phyloP scores from a whole-genome alignment of 2,329 filamentous ascomycete species.

The Pseudocercospora fijiensis region DNA sequence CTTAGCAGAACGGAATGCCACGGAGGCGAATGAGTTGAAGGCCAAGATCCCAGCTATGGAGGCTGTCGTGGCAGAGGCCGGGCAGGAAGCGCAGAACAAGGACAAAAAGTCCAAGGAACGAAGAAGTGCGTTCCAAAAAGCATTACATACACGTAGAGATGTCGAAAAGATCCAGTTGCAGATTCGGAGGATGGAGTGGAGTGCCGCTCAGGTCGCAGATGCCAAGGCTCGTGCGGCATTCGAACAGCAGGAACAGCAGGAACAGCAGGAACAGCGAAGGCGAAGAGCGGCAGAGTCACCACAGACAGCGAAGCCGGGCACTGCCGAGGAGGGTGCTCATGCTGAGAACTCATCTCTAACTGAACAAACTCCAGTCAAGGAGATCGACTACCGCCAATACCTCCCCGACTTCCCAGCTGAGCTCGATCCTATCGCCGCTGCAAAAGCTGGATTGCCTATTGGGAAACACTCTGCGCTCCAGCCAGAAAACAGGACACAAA shows the following conservation, averaged over 20 bases:
- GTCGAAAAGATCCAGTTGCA: not conserved
- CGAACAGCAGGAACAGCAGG: too few relatives aligned
- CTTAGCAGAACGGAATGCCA: slow-evolving; percentile 21
- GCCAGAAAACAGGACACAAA: not conserved
- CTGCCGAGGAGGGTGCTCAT: not conserved
- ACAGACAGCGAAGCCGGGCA: not conserved
- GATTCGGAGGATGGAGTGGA: slow-evolving; percentile 25
- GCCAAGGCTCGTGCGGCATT: slow-evolving; percentile 8
- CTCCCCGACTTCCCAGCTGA: slow-evolving; percentile 27
- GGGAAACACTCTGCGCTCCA: slow-evolving; percentile 13
- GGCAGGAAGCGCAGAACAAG: slow-evolving; percentile 9
- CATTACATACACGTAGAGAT: not conserved
- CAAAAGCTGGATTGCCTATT: slow-evolving; percentile 16
- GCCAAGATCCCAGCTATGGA: slow-evolving; percentile 18
- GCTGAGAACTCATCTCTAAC: not conserved
- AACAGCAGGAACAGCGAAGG: slow-evolving; percentile 1
- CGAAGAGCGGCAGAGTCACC: not conserved
- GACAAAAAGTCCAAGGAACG: slow-evolving; percentile 6
- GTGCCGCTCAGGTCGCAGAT: slow-evolving; percentile 20
- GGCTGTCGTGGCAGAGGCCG: slow-evolving; percentile 8
- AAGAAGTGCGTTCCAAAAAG: slow-evolving; percentile 9
- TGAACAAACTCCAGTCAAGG: not conserved
- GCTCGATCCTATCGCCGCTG: slow-evolving; percentile 15
- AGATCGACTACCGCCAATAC: slow-evolving; percentile 14
- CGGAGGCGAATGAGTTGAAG: slow-evolving; percentile 23